A percentile compares a stretch with the other conserved stretches of the same genome.
These are phyloP conservation scores for Candida sanyaensis DNA, from an alignment of 1,139 yeast genomes.

Conservation along the genomic window DNA sequence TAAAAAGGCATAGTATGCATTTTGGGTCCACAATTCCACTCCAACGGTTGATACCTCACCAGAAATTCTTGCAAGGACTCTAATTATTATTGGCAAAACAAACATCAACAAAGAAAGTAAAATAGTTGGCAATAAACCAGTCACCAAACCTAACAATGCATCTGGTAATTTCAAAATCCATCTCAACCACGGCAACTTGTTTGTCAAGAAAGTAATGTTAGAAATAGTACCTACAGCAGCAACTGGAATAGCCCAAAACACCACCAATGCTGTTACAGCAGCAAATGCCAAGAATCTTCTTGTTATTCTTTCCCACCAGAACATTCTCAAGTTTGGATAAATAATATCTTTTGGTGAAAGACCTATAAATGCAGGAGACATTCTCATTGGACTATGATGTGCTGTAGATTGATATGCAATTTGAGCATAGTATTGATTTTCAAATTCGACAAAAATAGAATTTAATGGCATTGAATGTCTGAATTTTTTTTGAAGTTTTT, in stretches of 20 bases:
- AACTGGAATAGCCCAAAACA: conserved; percentile 87
- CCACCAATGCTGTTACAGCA: conserved; percentile 57
- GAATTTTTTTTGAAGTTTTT: conserved; percentile 48
- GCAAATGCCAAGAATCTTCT: conserved; percentile 61
- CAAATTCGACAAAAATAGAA: conserved; percentile 70
- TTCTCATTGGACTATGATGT: conserved; percentile 55
- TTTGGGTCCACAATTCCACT: conserved; percentile 74
- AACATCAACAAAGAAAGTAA: conserved; percentile 69
- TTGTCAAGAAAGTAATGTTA: conserved; percentile 64
- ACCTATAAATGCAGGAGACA: conserved; percentile 54
- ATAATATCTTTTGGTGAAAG: conserved; percentile 61
- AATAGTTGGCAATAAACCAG: conserved; percentile 76
- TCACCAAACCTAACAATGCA: conserved; percentile 60
- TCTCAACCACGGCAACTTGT: conserved; percentile 59
- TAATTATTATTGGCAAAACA: conserved; percentile 77
- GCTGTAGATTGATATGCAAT: conserved; percentile 62
- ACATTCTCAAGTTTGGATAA: conserved; percentile 73
- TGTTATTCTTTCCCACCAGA: conserved; percentile 80
- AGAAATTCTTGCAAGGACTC: conserved; percentile 65
- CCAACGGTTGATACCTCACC: conserved; percentile 68
- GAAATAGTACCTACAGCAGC: conserved; percentile 82
- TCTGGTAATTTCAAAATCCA: conserved; percentile 67
- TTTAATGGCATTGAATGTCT: conserved; percentile 48
- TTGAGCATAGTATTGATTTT: conserved; percentile 70
- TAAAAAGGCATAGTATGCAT: conserved; percentile 69